Evolutionary conservation across 768 basidiomycete species (phyloP), one percentile per base, ranked within the genome.

Genomic region (Mycena kentingensis): DNA sequence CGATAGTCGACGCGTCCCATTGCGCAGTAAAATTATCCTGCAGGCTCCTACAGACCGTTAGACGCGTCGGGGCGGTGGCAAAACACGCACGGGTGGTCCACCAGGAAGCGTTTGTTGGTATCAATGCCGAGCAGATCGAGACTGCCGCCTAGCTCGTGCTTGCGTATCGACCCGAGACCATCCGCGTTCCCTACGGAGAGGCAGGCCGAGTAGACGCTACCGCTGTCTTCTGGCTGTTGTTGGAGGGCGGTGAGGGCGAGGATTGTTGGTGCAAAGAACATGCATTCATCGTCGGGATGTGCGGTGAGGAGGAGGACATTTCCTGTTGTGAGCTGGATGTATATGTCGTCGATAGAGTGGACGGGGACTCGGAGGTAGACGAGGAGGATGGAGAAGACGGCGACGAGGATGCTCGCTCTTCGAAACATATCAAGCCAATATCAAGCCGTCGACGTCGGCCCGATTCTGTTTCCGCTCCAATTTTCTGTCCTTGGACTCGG

Each of bases 241-340:
- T 47, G 45, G 50, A 55, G 18, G 54, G 54, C 46, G 44, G 64
- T 44, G 27, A 94, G 74, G 2, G 79, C 76, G 27, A 86, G 70
- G 13, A 96, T 67, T 0, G 91, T 93, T 0, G 94, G 94, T 3
- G 85, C 84, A 67, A 98, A 98, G 77, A 98, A 98, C 78, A 95
- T 81, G 66, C 84, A 85, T 72, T 97, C 94, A 66, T 98, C 94
- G 65, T 97, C 94, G 2, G 94, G 94, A 65, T 98, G 94, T 24
- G 94, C 93, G 1, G 94, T 96, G 38, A 98, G 68, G 3, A 97
- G 67, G 31, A 93, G 73, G 28, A 90, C 65, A 31, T 65, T 64
- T 26, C 66, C 66, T 36, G 48, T 47, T 45, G 37, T 57, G 59
- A 42, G 58, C 25, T 50, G 58, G 3, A 10, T 24, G 16, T 49